Evolutionary conservation across 345 rosid species (phyloP).

Genomic region (Trapa incisa): DNA sequence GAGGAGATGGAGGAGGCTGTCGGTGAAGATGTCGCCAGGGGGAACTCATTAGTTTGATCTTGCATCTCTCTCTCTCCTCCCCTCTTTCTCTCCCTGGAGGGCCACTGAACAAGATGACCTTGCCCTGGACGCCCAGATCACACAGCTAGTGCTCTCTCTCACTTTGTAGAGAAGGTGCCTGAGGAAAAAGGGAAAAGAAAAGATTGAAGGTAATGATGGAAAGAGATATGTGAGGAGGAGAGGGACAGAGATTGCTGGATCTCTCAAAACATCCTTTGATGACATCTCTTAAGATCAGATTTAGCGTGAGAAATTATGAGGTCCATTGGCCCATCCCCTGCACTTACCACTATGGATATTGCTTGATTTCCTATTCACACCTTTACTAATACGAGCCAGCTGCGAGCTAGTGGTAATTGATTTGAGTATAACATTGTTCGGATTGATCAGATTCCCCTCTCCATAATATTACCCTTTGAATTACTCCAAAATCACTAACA

Average conservation of each 20-base stretch:
- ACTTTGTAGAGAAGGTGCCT: background rate
- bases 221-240: background rate
- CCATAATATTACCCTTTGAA: no score
- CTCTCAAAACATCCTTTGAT: background rate
- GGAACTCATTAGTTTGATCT: slow-evolving; percentile 39
- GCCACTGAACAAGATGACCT: background rate
- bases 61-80: slow-evolving; percentile 17
- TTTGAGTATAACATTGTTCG: no score
- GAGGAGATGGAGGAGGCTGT: slow-evolving; percentile 70
- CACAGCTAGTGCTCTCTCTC: background rate
- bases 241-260: background rate
- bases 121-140: background rate
- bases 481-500: no score
- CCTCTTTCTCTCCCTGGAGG: background rate
- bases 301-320: background rate
- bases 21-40: slow-evolving; percentile 51
- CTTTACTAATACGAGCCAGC: background rate
- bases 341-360: background rate
- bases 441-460: no score
- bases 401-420: no score
- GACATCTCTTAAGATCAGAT: background rate
- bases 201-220: background rate
- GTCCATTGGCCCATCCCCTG: background rate
- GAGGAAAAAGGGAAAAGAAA: background rate
- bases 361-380: no score